Base-by-base conservation (phyloP, 805 yeast species). In the Kluyveromyces starmeri region DNA sequence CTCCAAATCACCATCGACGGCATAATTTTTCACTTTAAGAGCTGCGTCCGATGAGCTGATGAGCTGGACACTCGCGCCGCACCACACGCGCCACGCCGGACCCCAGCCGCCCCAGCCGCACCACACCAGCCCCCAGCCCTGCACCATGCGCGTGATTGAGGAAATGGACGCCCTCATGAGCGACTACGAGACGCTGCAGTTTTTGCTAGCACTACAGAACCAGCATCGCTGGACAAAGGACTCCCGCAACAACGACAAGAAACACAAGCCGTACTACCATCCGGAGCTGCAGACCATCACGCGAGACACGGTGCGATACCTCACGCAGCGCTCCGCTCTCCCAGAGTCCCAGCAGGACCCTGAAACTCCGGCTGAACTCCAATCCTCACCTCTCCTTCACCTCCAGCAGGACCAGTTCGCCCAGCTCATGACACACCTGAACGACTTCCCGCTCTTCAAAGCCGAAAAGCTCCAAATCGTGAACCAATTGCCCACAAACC, bases 381-480 rank as follows among this genome's bases (percentile, higher is more conserved):
- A 46, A 0, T 40, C 40, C 6, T 39, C 47, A 3, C 59, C 61
- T 9, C 42, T 59, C 1, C 35, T 48, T 9, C 53, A 48, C 18
- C 35, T 55, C 14, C 51, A 53, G 27, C 56, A 55, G 32, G 45
- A 44, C 3, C 55, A 35, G 37, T 62, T 50, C 31, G 48, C 55
- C 7, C 50, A 46, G 12, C 40, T 60, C 5, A 52, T 62, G 46
- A 41, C 35, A 18, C 44, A 42, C 7, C 37, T 62, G 16, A 48
- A 59, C 13, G 39, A 61, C 21, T 76, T 69, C 41, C 70, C 68
- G 19, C 62, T 89, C 35, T 86, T 80, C 60, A 83, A 84, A 55
- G 77, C 83, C 17, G 98, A 89, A 51, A 75, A 78, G 44, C 62
- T 89, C 26, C 96, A 89, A 59, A 73, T 89, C 25, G 70, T 88